Conservation (phyloP, 805 yeast species). For the Clavispora asparagi region DNA sequence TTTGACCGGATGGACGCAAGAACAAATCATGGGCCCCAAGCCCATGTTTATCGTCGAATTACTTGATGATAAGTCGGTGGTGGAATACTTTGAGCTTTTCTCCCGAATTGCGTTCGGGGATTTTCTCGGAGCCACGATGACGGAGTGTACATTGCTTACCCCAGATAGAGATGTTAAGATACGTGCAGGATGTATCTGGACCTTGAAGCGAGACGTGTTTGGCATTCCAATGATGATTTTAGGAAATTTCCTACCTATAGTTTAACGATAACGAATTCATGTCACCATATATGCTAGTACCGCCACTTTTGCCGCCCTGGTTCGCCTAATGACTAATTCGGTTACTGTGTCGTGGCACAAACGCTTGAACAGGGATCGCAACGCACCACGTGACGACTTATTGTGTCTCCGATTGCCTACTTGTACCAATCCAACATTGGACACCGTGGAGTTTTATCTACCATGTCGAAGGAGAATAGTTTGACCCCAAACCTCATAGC, state of each 20-base stretch:
- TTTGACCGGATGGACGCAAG: constrained; percentile 84
- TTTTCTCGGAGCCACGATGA: constrained; percentile 79
- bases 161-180: constrained; percentile 50
- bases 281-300: neutral
- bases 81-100: constrained; percentile 83
- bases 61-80: constrained; percentile 80
- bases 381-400: neutral
- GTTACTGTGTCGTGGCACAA: neutral
- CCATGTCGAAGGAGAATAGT: neutral
- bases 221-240: constrained; percentile 97
- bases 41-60: constrained; percentile 74
- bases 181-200: constrained; percentile 84
- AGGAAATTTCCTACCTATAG: constrained; percentile 85
- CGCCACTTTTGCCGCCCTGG: too few relatives aligned
- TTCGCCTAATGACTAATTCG: too few relatives aligned
- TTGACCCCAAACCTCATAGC: constrained; percentile 31
- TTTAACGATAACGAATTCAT: constrained; percentile 19
- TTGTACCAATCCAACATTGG: neutral
- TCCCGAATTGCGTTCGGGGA: constrained; percentile 87
- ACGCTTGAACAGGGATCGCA: neutral
- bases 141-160: constrained; percentile 74
- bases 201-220: constrained; percentile 88
- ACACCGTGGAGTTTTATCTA: neutral
- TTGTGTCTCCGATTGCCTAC: neutral
- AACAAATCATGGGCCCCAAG: constrained; percentile 55